Conservation (phyloP, 2,329 filamentous ascomycete species). For the Ophiostoma sp. region DNA sequence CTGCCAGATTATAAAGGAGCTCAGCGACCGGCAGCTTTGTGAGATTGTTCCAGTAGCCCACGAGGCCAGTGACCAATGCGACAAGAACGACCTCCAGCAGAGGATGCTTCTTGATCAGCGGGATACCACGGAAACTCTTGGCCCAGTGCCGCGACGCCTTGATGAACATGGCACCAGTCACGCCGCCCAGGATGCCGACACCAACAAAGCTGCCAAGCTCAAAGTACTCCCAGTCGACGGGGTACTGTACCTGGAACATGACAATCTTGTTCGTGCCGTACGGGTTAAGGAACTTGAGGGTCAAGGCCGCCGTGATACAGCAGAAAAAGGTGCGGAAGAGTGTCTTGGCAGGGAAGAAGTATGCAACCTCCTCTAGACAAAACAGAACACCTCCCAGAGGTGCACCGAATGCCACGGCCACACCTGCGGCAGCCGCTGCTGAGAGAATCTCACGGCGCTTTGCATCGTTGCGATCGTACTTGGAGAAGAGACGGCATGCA, state of each 20-base stretch:
- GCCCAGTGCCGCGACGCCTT: constrained; percentile 92
- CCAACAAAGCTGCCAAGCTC: constrained; percentile 79
- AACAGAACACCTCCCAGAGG: constrained; percentile 85
- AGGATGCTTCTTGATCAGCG: constrained; percentile 73
- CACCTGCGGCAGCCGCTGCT: constrained; percentile 82
- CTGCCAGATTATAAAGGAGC: constrained; percentile 81
- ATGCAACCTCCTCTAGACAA: constrained; percentile 88
- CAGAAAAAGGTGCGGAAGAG: constrained; percentile 97
- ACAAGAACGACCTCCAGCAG: constrained; percentile 85
- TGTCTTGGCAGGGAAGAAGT: constrained; percentile 96
- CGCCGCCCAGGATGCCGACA: constrained; percentile 80
- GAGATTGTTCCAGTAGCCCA: constrained; percentile 90
- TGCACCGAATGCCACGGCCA: constrained; percentile 90
- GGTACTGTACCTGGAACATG: constrained; percentile 87
- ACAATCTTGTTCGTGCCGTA: constrained; percentile 97
- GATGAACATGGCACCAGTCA: constrained; percentile 86
- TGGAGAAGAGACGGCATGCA: constrained; percentile 83
- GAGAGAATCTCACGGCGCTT: constrained; percentile 93
- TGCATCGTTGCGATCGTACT: constrained; percentile 90
- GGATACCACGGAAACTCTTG: constrained; percentile 74
- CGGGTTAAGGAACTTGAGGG: constrained; percentile 89
- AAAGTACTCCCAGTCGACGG: constrained; percentile 88
- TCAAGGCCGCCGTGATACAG: constrained; percentile 86
- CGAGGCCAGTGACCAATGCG: constrained; percentile 72
- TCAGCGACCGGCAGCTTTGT: constrained; percentile 87